These are phyloP conservation scores for Venturia aucupariae DNA, from an alignment of 2,329 filamentous ascomycete genomes.

Conservation along the genomic window DNA sequence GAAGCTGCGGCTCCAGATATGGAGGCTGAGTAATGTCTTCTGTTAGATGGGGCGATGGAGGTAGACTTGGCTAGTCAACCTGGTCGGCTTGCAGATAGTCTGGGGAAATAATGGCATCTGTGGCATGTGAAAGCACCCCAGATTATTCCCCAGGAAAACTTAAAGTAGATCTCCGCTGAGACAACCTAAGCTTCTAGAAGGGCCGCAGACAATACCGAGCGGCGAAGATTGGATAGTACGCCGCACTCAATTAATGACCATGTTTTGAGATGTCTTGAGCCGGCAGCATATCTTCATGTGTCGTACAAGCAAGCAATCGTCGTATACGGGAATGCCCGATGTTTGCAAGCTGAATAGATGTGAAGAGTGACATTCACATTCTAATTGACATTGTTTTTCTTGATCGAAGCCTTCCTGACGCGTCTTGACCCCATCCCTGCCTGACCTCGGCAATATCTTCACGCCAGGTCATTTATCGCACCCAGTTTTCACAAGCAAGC, in stretches of 20 bases:
- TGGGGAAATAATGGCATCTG: background rate
- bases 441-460: background rate
- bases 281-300: background rate
- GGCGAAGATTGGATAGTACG: background rate
- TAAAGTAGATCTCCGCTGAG: background rate
- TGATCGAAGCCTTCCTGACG: background rate
- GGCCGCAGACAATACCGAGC: background rate
- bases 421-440: background rate
- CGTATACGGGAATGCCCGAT: background rate
- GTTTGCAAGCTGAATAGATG: background rate
- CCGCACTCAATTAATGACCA: background rate
- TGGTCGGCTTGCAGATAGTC: background rate
- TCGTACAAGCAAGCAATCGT: background rate
- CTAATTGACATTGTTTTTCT: background rate
- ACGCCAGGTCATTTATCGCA: background rate
- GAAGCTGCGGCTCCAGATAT: background rate
- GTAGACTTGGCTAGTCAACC: background rate
- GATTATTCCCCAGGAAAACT: background rate
- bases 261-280: no score
- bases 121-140: background rate
- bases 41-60: background rate
- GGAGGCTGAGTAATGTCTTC: background rate
- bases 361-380: background rate
- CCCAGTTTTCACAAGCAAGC: slow-evolving; percentile 1
- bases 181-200: background rate